These are phyloP conservation scores for Coemansia sp. DNA, from an alignment of 192 early-diverging fungal genomes.

Conservation along the genomic window DNA sequence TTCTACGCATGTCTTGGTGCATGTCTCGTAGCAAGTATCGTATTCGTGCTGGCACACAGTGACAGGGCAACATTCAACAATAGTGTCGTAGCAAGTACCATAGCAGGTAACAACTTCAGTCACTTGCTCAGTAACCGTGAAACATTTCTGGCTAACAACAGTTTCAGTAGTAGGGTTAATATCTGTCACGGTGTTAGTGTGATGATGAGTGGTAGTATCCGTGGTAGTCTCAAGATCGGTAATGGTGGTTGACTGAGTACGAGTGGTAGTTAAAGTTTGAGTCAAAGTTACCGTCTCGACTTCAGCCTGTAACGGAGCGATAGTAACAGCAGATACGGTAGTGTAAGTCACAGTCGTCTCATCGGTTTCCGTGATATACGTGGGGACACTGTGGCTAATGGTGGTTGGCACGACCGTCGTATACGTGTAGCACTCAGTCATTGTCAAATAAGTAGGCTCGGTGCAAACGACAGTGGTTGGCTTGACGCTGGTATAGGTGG, in stretches of 20 bases:
- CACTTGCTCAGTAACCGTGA: constrained; percentile 4
- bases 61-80: constrained; percentile 47
- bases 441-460: constrained; percentile 30
- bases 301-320: background rate
- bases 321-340: background rate
- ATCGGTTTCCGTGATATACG: constrained; percentile 37
- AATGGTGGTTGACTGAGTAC: constrained; percentile 16
- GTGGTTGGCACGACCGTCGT: constrained; percentile 29
- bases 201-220: constrained; percentile 10
- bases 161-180: background rate
- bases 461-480: constrained; percentile 25
- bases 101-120: constrained; percentile 10
- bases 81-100: constrained; percentile 33
- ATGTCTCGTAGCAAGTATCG: constrained; percentile 42
- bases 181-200: constrained; percentile 19
- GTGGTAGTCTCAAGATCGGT: constrained; percentile 24
- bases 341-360: constrained; percentile 5
- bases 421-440: constrained; percentile 28
- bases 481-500: constrained; percentile 17
- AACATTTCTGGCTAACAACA: background rate
- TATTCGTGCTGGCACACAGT: constrained; percentile 38
- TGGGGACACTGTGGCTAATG: constrained; percentile 35
- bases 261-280: constrained; percentile 15
- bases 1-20: constrained; percentile 38
- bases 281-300: constrained; percentile 16